phyloP scores from a whole-genome alignment of 176 grass and related monocot genomes.

The Guadua angustifolia region DNA sequence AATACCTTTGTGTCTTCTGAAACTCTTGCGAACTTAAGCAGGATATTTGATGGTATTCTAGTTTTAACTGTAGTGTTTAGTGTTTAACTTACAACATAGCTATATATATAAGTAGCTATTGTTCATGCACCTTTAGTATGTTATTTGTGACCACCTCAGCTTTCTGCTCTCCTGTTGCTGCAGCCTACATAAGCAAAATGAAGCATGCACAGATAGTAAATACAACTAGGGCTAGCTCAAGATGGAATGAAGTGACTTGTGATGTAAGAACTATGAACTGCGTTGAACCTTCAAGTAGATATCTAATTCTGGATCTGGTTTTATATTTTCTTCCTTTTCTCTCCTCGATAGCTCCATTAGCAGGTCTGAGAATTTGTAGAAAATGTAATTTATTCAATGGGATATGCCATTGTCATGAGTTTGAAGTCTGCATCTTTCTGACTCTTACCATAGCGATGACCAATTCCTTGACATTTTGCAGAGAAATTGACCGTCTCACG shows the following conservation, averaged over 20 bases:
- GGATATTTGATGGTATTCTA: background rate
- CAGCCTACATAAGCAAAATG: constrained; percentile 51
- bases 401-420: background rate
- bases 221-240: background rate
- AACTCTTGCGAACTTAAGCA: background rate
- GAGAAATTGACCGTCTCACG: constrained; percentile 75
- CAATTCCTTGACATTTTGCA: constrained; percentile 77
- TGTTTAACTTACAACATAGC: background rate
- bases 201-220: background rate
- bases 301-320: constrained; percentile 79
- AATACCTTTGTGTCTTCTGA: constrained; percentile 6
- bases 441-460: constrained; percentile 58
- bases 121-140: constrained; percentile 66
- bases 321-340: constrained; percentile 79
- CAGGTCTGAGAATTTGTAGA: constrained; percentile 48
- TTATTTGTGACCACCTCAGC: constrained; percentile 79
- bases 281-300: constrained; percentile 76
- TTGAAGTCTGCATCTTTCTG: background rate
- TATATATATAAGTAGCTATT: constrained; percentile 1
- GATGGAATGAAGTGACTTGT: background rate
- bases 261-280: background rate
- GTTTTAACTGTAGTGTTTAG: background rate
- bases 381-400: constrained; percentile 26
- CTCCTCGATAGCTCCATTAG: constrained; percentile 71
- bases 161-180: constrained; percentile 74